Percentiles rank a stretch among this genome's conserved stretches.
Evolutionary conservation across 345 rosid genomes (phyloP).

Genomic region (Camelina neglecta): DNA sequence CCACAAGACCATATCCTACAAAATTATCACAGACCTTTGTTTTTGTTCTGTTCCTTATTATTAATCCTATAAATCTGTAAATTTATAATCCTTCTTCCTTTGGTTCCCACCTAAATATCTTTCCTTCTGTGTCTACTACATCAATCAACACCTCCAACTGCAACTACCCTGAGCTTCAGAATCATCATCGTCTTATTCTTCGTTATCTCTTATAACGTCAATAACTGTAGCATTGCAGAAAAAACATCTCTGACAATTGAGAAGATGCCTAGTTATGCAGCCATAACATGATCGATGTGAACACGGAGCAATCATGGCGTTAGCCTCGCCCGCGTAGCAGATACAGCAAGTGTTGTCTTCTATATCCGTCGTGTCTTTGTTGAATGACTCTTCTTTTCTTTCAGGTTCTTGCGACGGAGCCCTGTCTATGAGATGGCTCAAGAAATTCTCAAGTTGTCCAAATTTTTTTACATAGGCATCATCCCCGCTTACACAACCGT

Average conservation of each 20-base stretch:
- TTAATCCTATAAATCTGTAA: slow-evolving; percentile 28
- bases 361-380: slow-evolving; percentile 47
- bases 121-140: slow-evolving; percentile 30
- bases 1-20: slow-evolving; percentile 34
- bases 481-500: slow-evolving; percentile 58
- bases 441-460: slow-evolving; percentile 64
- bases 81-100: slow-evolving; percentile 27
- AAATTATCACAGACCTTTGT: slow-evolving; percentile 41
- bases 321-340: slow-evolving; percentile 70
- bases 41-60: slow-evolving; percentile 28
- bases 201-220: slow-evolving; percentile 53
- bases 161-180: slow-evolving; percentile 30
- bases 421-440: slow-evolving; percentile 59
- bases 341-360: slow-evolving; percentile 84
- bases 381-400: slow-evolving; percentile 43
- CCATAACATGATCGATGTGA: slow-evolving; percentile 86
- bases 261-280: slow-evolving; percentile 94
- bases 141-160: slow-evolving; percentile 22
- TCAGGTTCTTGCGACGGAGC: slow-evolving; percentile 47
- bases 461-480: slow-evolving; percentile 61
- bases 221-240: slow-evolving; percentile 85
- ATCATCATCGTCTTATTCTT: slow-evolving; percentile 27
- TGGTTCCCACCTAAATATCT: slow-evolving; percentile 17
- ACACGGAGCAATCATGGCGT: slow-evolving; percentile 79
- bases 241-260: slow-evolving; percentile 90